Conservation (phyloP, 208 protist genomes). For the Acanthamoeba rhysodes region DNA sequence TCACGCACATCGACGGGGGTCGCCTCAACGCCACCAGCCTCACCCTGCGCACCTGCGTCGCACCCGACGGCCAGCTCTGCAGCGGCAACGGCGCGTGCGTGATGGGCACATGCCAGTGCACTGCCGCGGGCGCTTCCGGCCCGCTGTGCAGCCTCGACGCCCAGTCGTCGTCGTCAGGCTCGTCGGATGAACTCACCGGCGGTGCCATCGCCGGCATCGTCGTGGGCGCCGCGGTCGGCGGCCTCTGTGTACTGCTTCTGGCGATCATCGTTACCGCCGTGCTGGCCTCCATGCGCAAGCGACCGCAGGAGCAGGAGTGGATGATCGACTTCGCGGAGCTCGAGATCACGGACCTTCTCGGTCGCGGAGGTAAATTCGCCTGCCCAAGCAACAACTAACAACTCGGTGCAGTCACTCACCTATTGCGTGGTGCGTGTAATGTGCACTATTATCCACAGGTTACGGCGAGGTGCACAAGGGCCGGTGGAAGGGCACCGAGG, state of each 20-base stretch:
- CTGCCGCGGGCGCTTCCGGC: background rate
- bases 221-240: background rate
- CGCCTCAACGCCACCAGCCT: background rate
- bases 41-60: background rate
- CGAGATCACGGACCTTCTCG: background rate
- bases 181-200: background rate
- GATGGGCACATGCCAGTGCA: constrained; percentile 5
- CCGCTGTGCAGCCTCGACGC: background rate
- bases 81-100: constrained; percentile 8
- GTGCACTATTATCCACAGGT: too few species aligned
- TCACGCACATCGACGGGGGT: background rate
- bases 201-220: background rate
- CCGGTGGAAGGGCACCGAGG: constrained; percentile 43
- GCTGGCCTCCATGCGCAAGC: background rate
- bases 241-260: background rate
- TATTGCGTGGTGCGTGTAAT: too few species aligned
- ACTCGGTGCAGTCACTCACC: too few species aligned
- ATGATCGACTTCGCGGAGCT: constrained; percentile 1
- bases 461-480: constrained; percentile 41
- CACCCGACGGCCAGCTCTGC: background rate
- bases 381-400: too few species aligned
- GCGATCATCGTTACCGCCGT: background rate
- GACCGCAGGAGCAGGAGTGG: background rate
- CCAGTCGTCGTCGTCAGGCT: background rate
- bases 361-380: background rate